Evolutionary conservation across 2,329 filamentous ascomycete species (phyloP).

Genomic region (Fusarium sp.): DNA sequence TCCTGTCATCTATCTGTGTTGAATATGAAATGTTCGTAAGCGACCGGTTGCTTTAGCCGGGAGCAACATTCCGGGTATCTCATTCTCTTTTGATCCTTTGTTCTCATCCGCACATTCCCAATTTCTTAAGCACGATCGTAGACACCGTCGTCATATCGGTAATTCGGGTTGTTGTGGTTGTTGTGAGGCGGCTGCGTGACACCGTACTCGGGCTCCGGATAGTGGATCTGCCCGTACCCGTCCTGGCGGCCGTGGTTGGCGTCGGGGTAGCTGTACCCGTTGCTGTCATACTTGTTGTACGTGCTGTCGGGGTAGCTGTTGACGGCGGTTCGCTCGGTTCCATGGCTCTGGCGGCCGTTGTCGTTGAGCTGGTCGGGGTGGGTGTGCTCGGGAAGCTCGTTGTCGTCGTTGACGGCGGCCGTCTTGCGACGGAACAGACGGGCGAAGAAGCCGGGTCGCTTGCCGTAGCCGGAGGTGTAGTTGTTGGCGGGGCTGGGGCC

Average conservation of each 20-base stretch:
- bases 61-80: slow-evolving; percentile 32
- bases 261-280: slow-evolving; percentile 42
- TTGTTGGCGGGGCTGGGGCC: slow-evolving; percentile 62
- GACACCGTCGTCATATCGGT: slow-evolving; percentile 54
- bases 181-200: slow-evolving; percentile 17
- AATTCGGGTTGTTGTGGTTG: slow-evolving; percentile 36
- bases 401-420: slow-evolving; percentile 41
- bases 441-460: slow-evolving; percentile 49
- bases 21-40: slow-evolving; percentile 18
- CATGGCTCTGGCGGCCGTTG: slow-evolving; percentile 55
- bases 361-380: slow-evolving; percentile 53
- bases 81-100: slow-evolving; percentile 3
- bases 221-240: slow-evolving; percentile 45
- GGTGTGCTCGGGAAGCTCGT: slow-evolving; percentile 55
- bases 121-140: slow-evolving; percentile 45
- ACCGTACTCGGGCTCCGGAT: slow-evolving; percentile 40
- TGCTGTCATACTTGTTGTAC: slow-evolving; percentile 44
- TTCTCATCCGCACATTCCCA: not conserved
- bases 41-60: slow-evolving; percentile 14
- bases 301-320: slow-evolving; percentile 41
- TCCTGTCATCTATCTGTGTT: slow-evolving; percentile 20
- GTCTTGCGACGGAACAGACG: slow-evolving; percentile 49
- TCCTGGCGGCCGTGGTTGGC: slow-evolving; percentile 38
- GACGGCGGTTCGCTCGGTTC: slow-evolving; percentile 53
- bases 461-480: slow-evolving; percentile 70